Base-by-base conservation (phyloP, 768 basidiomycete species). In the Termitomyces eurrhizus region DNA sequence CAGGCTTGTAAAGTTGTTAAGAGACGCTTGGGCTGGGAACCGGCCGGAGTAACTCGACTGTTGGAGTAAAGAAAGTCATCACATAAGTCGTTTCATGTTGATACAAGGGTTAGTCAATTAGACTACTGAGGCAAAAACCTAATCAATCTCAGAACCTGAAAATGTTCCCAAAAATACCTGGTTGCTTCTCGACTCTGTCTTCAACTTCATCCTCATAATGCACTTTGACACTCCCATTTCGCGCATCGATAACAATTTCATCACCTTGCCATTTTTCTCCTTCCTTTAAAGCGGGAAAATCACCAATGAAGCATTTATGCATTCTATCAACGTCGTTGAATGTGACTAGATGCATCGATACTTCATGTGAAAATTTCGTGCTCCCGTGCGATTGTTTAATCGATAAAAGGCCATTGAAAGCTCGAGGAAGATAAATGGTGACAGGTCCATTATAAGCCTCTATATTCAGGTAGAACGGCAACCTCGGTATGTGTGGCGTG, bases 291-390 rank as follows among this genome's bases (percentile, higher is more conserved):
- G 57, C 50, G 4, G 69, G 66, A 37, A 68, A 70, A 41, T 75
- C 72, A 0, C 79, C 79, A 35, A 81, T 63, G 57, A 78, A 79
- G 56, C 72, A 73, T 29, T 67, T 68, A 36, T 68, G 69, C 13
- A 66, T 68, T 16, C 64, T 59, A 8, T 73, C 59, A 1, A 73
- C 61, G 29, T 75, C 74, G 26, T 73, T 73, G 59, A 79, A 73
- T 2, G 65, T 66, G 5, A 69, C 71, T 32, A 74, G 49, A 26
- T 68, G 61, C 8, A 57, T 57, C 37, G 66, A 57, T 9, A 75
- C 56, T 33, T 66, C 67, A 2, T 70, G 63, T 2, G 78, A 78
- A 54, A 76, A 69, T 18, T 63, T 68, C 18, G 65, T 57, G 32
- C 50, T 59, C 21, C 74, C 75, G 56, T 77, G 70, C 8, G 21